A percentile compares a stretch with the other conserved stretches of the same genome.
Conservation (phyloP, 2,329 filamentous ascomycete genomes). For the Exophiala spinifera region DNA sequence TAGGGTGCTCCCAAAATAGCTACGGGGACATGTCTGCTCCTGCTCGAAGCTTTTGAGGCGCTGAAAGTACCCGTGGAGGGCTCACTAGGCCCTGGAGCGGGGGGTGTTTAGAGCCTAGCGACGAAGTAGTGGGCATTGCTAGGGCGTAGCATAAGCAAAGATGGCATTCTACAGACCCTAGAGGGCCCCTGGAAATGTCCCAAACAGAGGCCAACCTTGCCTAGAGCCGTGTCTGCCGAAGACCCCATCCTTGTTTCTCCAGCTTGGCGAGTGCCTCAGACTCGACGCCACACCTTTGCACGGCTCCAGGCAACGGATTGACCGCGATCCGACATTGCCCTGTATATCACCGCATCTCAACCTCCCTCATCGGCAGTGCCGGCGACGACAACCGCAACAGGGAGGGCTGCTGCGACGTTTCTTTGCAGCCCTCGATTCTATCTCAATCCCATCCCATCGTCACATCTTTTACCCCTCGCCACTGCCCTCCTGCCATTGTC, state of each 20-base stretch:
- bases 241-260: background rate
- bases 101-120: too few species aligned
- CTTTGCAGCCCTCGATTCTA: background rate
- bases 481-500: constrained; percentile 4
- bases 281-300: background rate
- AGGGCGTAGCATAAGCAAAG: too few species aligned
- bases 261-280: background rate
- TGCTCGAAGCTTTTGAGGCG: too few species aligned
- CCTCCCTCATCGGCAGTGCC: background rate
- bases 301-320: background rate
- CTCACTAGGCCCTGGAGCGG: too few species aligned
- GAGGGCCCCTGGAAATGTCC: too few species aligned
- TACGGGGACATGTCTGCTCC: too few species aligned
- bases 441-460: background rate
- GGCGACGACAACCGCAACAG: background rate
- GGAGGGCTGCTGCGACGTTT: background rate
- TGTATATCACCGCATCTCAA: background rate
- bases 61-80: too few species aligned
- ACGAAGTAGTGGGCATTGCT: too few species aligned
- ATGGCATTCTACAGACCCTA: too few species aligned
- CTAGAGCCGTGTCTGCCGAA: background rate
- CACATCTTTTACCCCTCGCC: constrained; percentile 2
- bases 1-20: constrained; percentile 1
- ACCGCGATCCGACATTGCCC: background rate
- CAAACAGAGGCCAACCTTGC: too few species aligned